Evolutionary conservation across 1,139 yeast species (phyloP).

Genomic region (Yamadazyma conglobata): DNA sequence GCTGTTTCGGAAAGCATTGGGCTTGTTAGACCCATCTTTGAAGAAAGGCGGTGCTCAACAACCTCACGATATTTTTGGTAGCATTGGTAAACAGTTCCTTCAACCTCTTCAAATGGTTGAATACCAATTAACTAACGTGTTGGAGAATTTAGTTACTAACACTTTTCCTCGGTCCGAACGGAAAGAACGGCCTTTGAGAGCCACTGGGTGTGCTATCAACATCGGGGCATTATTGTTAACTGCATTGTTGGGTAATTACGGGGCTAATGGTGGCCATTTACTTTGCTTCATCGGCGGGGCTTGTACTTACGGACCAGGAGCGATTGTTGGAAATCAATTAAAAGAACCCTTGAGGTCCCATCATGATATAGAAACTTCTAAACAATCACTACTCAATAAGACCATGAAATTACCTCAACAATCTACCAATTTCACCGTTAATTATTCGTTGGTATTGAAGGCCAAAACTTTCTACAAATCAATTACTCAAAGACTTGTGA

Average conservation of each 20-base stretch:
- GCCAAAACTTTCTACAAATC: constrained; percentile 44
- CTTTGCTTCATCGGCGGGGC: constrained; percentile 60
- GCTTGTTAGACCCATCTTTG: constrained; percentile 35
- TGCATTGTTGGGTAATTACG: constrained; percentile 34
- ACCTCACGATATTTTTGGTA: constrained; percentile 19
- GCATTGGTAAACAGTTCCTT: constrained; percentile 35
- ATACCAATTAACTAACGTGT: constrained; percentile 48
- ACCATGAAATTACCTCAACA: constrained; percentile 27
- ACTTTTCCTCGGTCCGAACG: constrained; percentile 47
- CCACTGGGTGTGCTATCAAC: constrained; percentile 66
- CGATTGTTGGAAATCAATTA: constrained; percentile 44
- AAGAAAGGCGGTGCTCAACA: constrained; percentile 3
- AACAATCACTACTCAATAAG: constrained; percentile 20
- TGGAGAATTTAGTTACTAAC: constrained; percentile 53
- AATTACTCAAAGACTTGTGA: constrained; percentile 36
- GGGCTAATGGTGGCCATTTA: constrained; percentile 56
- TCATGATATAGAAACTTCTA: constrained; percentile 49
- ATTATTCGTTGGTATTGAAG: constrained; percentile 27
- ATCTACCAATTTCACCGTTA: constrained; percentile 21
- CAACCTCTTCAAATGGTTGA: constrained; percentile 53
- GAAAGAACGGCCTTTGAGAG: constrained; percentile 51
- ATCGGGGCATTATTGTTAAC: constrained; percentile 54
- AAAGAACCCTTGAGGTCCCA: constrained; percentile 59
- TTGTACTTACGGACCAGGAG: constrained; percentile 57
- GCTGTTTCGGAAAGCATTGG: constrained; percentile 50